A percentile compares a stretch with the other conserved stretches of the same genome.
phyloP scores from a whole-genome alignment of 2,329 filamentous ascomycete genomes.

The Coniella vitis region DNA sequence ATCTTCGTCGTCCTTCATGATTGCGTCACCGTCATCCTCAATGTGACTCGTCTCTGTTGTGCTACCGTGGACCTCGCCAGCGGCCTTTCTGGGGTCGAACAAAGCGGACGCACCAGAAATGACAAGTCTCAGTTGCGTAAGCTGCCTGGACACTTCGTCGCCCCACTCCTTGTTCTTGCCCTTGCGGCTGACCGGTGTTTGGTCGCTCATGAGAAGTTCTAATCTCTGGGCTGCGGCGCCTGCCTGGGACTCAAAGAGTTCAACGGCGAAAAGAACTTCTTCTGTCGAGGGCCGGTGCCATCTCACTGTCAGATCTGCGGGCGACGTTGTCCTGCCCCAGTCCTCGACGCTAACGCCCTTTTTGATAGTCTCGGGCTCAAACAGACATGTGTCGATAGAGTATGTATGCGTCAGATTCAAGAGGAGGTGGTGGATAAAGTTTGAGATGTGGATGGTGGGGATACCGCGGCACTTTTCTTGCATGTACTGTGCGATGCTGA shows the following conservation, averaged over 20 bases:
- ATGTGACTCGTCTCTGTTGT: conserved; percentile 44
- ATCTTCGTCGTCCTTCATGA: conserved; percentile 43
- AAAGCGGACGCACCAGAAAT: conserved; percentile 84
- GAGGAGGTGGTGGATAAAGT: conserved; percentile 93
- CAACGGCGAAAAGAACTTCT: conserved; percentile 83
- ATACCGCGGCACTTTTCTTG: conserved; percentile 91
- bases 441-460: conserved; percentile 92
- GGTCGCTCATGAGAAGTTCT: conserved; percentile 70
- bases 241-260: conserved; percentile 80
- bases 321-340: conserved; percentile 76
- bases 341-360: conserved; percentile 68
- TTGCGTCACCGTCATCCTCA: conserved; percentile 40
- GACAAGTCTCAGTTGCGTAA: conserved; percentile 82
- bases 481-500: conserved; percentile 92
- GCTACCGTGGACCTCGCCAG: conserved; percentile 42
- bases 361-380: conserved; percentile 68
- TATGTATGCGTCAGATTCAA: conserved; percentile 94
- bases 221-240: conserved; percentile 69
- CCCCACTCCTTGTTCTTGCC: conserved; percentile 99
- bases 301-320: conserved; percentile 70
- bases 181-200: conserved; percentile 77
- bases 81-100: conserved; percentile 73
- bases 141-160: conserved; percentile 85
- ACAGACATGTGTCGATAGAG: conserved; percentile 80
- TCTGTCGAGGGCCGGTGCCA: conserved; percentile 75